These are phyloP conservation scores for Aspergillus nomiae DNA, from an alignment of 2,329 filamentous ascomycete genomes.

Conservation along the genomic window DNA sequence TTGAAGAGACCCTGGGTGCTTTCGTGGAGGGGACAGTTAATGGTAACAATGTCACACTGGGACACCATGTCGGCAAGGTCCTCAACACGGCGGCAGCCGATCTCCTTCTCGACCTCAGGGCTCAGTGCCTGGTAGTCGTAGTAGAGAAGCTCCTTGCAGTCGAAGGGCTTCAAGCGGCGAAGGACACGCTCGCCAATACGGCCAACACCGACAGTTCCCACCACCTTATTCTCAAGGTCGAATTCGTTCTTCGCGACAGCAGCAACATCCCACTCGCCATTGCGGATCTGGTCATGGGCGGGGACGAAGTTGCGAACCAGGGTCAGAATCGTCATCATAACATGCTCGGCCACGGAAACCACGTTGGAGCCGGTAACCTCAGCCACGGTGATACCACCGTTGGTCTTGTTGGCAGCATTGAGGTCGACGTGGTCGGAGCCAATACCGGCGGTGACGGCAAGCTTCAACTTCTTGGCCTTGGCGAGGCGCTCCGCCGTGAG, in stretches of 20 bases:
- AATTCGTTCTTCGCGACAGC: slow-evolving; percentile 97
- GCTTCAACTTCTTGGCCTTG: slow-evolving; percentile 98
- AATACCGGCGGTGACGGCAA: slow-evolving; percentile 95
- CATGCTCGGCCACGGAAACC: slow-evolving; percentile 97
- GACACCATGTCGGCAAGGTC: slow-evolving; percentile 88
- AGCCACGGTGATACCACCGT: slow-evolving; percentile 93
- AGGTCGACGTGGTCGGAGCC: slow-evolving; percentile 98
- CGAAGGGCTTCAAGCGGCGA: slow-evolving; percentile 92
- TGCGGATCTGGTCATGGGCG: slow-evolving; percentile 88
- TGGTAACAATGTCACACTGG: slow-evolving; percentile 96
- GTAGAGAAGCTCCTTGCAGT: slow-evolving; percentile 99
- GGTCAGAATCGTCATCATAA: slow-evolving; percentile 96
- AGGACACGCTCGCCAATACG: slow-evolving; percentile 98
- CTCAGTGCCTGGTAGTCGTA: slow-evolving; percentile 97
- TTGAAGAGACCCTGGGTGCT: slow-evolving; percentile 96
- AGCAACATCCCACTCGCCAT: slow-evolving; percentile 93
- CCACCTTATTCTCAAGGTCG: slow-evolving; percentile 95
- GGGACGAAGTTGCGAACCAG: slow-evolving; percentile 98
- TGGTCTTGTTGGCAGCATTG: slow-evolving; percentile 95
- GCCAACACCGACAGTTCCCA: slow-evolving; percentile 95
- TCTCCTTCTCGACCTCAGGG: slow-evolving; percentile 87
- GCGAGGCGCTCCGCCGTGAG: slow-evolving; percentile 93
- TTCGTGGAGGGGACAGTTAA: slow-evolving; percentile 99
- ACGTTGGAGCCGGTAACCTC: slow-evolving; percentile 99
- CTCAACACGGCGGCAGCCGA: slow-evolving; percentile 88